phyloP scores from a whole-genome alignment of 352 stramenopile genomes.

The Nothophytophthora sp. region DNA sequence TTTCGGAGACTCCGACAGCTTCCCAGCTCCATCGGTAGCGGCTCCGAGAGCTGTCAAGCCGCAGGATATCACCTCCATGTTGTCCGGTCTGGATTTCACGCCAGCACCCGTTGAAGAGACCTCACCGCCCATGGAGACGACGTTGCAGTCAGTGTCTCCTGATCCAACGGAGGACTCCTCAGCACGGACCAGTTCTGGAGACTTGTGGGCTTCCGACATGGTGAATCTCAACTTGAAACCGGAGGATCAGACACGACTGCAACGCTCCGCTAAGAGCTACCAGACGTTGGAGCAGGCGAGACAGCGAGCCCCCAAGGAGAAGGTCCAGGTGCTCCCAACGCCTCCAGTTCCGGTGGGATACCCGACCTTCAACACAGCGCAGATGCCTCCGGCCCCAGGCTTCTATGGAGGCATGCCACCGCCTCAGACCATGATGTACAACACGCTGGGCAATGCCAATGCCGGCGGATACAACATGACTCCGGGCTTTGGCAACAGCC shows the following conservation, averaged over 20 bases:
- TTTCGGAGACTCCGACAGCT: constrained; percentile 27
- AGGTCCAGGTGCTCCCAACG: constrained; percentile 60
- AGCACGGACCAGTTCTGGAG: constrained; percentile 22
- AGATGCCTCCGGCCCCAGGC: constrained; percentile 6
- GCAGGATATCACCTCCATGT: constrained; percentile 76
- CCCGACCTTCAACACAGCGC: constrained; percentile 19
- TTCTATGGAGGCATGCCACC: constrained; percentile 32
- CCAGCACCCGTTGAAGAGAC: constrained; percentile 41
- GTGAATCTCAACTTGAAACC: constrained; percentile 77
- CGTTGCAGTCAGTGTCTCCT: constrained; percentile 10
- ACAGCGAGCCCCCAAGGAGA: constrained; percentile 55
- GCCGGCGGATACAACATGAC: constrained; percentile 25
- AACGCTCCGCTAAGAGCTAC: constrained; percentile 47
- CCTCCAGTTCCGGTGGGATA: constrained; percentile 27
- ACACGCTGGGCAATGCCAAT: constrained; percentile 20
- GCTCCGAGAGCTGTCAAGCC: constrained; percentile 7
- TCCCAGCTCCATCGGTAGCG: constrained; percentile 9
- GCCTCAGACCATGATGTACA: constrained; percentile 41
- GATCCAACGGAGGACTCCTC: constrained; percentile 40
- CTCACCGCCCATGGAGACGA: constrained; percentile 12
- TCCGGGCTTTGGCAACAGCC: constrained; percentile 16
- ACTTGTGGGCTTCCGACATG: constrained; percentile 76
- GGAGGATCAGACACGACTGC: constrained; percentile 46
- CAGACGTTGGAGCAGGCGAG: constrained; percentile 79
- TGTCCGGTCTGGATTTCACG: constrained; percentile 76